Conservation (phyloP, 163 green algal species). For the Scenedesmus sp. region DNA sequence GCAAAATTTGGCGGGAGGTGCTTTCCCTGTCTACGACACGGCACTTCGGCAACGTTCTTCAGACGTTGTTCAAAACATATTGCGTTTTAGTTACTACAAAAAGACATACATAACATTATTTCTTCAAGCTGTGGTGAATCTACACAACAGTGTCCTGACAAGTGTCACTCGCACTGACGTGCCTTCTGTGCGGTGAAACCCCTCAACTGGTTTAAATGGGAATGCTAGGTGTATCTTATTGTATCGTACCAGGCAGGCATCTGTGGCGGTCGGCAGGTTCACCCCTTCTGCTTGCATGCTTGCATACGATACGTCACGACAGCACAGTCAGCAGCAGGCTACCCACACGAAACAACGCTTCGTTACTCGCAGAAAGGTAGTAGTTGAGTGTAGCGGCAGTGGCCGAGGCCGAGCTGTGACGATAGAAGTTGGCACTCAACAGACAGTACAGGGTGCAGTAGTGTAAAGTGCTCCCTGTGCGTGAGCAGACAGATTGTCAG, state of each 20-base stretch:
- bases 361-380: background rate
- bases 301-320: background rate
- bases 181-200: too few species aligned
- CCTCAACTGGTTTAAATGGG: too few species aligned
- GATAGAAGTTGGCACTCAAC: background rate
- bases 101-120: too few species aligned
- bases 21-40: background rate
- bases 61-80: too few species aligned
- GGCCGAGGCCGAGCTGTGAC: background rate
- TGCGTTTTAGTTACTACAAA: too few species aligned
- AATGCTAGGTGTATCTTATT: too few species aligned
- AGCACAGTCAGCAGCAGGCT: background rate
- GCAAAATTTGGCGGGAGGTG: background rate
- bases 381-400: background rate
- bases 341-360: background rate
- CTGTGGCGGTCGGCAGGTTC: background rate
- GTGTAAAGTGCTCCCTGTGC: background rate
- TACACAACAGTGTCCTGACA: too few species aligned
- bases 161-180: background rate
- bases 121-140: too few species aligned
- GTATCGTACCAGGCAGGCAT: background rate
- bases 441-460: constrained; percentile 17
- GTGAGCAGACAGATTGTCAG: background rate
- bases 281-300: background rate
- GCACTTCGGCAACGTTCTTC: too few species aligned